A percentile compares a stretch with the other conserved stretches of the same genome.
Conservation (phyloP, 2,329 filamentous ascomycete species). For the Claviceps sp. region DNA sequence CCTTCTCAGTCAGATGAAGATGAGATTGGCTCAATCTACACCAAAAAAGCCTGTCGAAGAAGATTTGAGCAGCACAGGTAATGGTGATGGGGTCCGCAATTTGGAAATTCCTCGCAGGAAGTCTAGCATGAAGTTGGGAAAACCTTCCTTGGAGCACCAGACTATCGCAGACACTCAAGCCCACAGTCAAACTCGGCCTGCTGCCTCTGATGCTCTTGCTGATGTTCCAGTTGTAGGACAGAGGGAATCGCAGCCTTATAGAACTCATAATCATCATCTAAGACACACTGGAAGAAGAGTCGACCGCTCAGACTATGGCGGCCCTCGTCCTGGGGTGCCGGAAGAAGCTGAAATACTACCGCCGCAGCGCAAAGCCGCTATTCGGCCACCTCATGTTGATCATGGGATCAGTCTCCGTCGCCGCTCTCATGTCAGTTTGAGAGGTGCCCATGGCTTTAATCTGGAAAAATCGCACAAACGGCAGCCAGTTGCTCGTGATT, state of each 20-base stretch:
- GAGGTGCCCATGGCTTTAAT: slow-evolving; percentile 35
- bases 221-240: too few species aligned
- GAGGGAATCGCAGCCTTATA: background rate
- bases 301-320: background rate
- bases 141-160: background rate
- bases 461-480: slow-evolving; percentile 41
- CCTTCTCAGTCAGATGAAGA: background rate
- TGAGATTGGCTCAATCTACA: background rate
- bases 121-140: slow-evolving; percentile 7
- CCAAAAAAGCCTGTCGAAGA: slow-evolving; percentile 1
- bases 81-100: background rate
- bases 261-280: background rate
- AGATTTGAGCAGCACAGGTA: background rate
- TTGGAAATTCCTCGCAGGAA: slow-evolving; percentile 5
- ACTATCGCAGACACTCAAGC: background rate
- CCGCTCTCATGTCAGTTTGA: slow-evolving; percentile 41
- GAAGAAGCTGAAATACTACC: slow-evolving; percentile 12
- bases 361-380: slow-evolving; percentile 13
- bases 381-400: slow-evolving; percentile 14
- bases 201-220: background rate
- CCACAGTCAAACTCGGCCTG: too few species aligned
- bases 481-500: slow-evolving; percentile 59
- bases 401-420: slow-evolving; percentile 32
- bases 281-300: background rate
- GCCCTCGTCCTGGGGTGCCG: slow-evolving; percentile 2